Base-by-base conservation (phyloP, 179 eudicot genomes). In the Monotropa hypopitys region DNA sequence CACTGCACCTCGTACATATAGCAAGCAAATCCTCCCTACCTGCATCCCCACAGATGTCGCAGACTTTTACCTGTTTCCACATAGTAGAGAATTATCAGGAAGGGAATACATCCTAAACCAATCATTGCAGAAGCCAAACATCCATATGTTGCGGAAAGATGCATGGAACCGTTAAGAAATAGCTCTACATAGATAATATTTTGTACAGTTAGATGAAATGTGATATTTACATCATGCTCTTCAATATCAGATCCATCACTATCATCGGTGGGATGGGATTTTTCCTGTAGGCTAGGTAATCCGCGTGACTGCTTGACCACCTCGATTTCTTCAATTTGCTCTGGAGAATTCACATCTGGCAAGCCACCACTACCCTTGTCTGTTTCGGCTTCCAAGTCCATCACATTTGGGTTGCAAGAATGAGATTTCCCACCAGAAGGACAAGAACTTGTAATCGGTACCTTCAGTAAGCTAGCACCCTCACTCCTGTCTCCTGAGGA, bases 1-100 rank as follows among this genome's bases (percentile, higher is more conserved):
- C 94, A 80, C 85, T 86, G 78, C 94, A 90, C 77, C 82, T 86
- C 50, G 87, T 87, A 79, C 94, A 90, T 72, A 89, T 84, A 57
- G 94, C 92, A 77, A 90, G 94, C 77, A 86, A 84, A 84, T 87
- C 88, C 81, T 90, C 94, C 47, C 90, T 87, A 46, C 94, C 94
- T 74, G 89, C 89, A 84, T 90, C 92, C 66, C 92, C 94, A 76
- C 94, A 89, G 53, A 87, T 90, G 80, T 90, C 92, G 69, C 94
- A 90, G 46, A 90, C 92, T 76, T 87, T 88, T 40, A 90, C 92
- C 90, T 90, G 83, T 77, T 76, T n/a, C 43, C 56, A 50, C 62
- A 23, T 12, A 18, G 67, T 16, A 23, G 28, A n/a, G 30, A 56
- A 18, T 33, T 0, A 40, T 72, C 70, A 81, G 70, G 43, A 65